Base-by-base conservation (phyloP, 2,329 filamentous ascomycete species). In the Colletotrichum sp. region DNA sequence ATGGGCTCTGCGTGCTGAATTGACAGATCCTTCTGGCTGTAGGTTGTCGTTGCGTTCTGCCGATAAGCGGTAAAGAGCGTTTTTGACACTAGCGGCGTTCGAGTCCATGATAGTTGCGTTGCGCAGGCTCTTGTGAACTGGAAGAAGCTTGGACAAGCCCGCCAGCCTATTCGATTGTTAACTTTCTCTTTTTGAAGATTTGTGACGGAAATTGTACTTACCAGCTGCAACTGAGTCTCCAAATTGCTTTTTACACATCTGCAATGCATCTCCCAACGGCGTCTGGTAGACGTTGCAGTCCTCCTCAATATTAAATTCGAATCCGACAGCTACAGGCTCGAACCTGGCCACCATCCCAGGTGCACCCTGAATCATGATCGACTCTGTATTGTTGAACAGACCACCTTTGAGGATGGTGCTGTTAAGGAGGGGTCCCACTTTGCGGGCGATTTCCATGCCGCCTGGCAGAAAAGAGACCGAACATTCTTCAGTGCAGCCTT, bases 61-160 rank as follows among this genome's bases (percentile, higher is more conserved):
- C 65, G 68, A 72, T 78, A 79, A 7, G 78, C 78, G 2, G 79
- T 78, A 72, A 80, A 75, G 18, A 74, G 65, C 5, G 79, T 80
- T 4, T 71, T 75, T 5, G 78, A 77, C 26, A 18, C 60, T 1
- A 78, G 30, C 9, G 72, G 73, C 2, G 15, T 2, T 12, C 52
- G 64, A 13, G 77, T 69, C 79, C 79, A 80, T 12, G 52, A 72
- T 18, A 8, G 62, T 30, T 32, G 68, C 57, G 36, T 26, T 28
- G 66, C 72, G 76, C 79, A 80, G 4, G 39, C 34, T 13, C 32
- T n/a, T 39, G n/a, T 59, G 13, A 77, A 68, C 6, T 69, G 70
- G 3, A 74, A 52, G 16, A 26, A 8, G 60, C 77, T 78, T 10
- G 79, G 78, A 57, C 78, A 80, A 2, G 77, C 76, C 10, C 75